These are phyloP conservation scores for Galerina sulciceps DNA, from an alignment of 768 basidiomycete species.

Conservation along the genomic window DNA sequence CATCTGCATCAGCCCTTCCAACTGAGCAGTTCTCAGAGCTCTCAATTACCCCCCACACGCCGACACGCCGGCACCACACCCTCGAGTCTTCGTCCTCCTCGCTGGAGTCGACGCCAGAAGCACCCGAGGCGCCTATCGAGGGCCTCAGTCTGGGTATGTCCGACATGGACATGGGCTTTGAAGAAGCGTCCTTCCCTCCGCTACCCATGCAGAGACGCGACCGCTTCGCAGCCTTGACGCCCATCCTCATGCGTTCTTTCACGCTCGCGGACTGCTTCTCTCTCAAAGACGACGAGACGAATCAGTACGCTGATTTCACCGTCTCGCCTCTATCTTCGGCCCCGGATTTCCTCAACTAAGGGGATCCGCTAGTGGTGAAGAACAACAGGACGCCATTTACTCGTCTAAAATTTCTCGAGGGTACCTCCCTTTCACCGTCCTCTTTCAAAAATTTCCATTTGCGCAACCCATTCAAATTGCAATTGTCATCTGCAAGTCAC, in stretches of 20 bases:
- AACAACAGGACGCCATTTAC: constrained; percentile 3
- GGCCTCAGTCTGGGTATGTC: constrained; percentile 39
- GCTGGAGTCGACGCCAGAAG: constrained; percentile 61
- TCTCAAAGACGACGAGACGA: constrained; percentile 34
- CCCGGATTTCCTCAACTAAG: constrained; percentile 54
- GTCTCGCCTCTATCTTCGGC: constrained; percentile 49
- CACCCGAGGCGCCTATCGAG: constrained; percentile 40
- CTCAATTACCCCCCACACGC: constrained; percentile 60
- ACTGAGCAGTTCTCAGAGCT: constrained; percentile 55
- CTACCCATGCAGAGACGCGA: constrained; percentile 30
- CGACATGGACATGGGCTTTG: constrained; percentile 41
- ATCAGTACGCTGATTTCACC: constrained; percentile 40
- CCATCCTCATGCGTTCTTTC: constrained; percentile 44
- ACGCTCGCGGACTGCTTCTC: constrained; percentile 45
- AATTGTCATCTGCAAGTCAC: constrained; percentile 17
- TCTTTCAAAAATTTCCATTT: constrained; percentile 15
- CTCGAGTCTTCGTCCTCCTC: constrained; percentile 57
- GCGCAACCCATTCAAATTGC: constrained; percentile 19
- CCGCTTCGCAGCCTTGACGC: constrained; percentile 33
- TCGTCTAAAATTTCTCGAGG: constrained; percentile 17
- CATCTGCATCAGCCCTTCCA: constrained; percentile 33
- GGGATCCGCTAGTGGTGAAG: constrained; percentile 9
- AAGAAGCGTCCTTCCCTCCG: constrained; percentile 33
- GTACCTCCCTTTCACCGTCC: constrained; percentile 5
- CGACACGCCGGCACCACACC: constrained; percentile 42